These are phyloP conservation scores for Aurantiochytrium sp. DNA, from an alignment of 108 stramenopile species.

Conservation along the genomic window DNA sequence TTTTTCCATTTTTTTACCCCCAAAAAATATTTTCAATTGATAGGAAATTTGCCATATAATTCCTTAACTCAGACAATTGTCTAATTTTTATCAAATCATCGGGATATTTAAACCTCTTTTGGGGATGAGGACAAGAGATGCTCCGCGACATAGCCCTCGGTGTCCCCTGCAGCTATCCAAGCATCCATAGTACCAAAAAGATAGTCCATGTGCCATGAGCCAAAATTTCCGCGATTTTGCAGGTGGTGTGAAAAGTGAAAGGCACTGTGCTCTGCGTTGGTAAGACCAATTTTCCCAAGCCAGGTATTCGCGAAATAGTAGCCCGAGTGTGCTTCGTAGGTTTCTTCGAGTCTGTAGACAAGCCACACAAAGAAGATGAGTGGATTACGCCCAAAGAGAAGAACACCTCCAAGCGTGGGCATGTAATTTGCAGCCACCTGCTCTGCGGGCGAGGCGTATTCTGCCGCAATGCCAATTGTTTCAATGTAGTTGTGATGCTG, in stretches of 20 bases:
- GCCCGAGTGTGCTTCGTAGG: conserved; percentile 33
- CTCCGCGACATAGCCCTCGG: conserved; percentile 20
- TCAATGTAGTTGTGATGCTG: conserved; percentile 30
- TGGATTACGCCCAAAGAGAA: conserved; percentile 27
- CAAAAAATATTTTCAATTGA: too few species aligned
- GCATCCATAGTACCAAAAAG: conserved; percentile 32
- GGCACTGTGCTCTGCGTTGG: background rate
- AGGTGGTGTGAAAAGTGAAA: conserved; percentile 31
- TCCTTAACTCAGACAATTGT: too few species aligned
- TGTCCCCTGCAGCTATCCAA: conserved; percentile 3
- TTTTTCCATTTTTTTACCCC: too few species aligned
- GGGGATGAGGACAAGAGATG: background rate
- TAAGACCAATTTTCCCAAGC: background rate
- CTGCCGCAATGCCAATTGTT: conserved; percentile 31
- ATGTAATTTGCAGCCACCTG: conserved; percentile 21
- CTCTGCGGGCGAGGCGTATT: conserved; percentile 29
- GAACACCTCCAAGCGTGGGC: conserved; percentile 26
- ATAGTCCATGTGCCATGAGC: conserved; percentile 23
- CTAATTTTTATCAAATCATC: too few species aligned
- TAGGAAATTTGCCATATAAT: too few species aligned
- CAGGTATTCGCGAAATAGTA: conserved; percentile 21
- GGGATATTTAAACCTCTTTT: background rate
- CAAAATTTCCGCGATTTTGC: conserved; percentile 24
- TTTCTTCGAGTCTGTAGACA: conserved; percentile 18
- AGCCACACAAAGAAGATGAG: conserved; percentile 27